These are phyloP conservation scores for Termitomyces sp. DNA, from an alignment of 768 basidiomycete species.

Conservation along the genomic window DNA sequence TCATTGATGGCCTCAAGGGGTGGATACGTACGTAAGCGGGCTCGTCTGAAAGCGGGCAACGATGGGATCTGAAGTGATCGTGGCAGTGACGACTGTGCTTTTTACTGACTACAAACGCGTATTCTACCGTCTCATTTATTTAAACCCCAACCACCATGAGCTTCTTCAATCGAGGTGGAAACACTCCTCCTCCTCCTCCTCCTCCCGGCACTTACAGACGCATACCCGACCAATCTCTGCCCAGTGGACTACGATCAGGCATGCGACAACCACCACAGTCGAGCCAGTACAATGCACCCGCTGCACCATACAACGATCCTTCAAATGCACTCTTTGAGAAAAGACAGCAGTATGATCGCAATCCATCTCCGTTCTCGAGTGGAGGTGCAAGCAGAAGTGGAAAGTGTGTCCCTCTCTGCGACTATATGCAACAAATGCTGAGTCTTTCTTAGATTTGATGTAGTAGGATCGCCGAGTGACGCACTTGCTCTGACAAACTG, in stretches of 20 bases:
- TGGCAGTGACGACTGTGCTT: constrained; percentile 4
- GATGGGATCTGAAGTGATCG: constrained; percentile 2
- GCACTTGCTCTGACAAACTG: constrained; percentile 77
- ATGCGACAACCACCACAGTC: constrained; percentile 34
- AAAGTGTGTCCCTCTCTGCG: constrained; percentile 15
- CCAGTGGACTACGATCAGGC: constrained; percentile 30
- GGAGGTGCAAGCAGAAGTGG: constrained; percentile 24
- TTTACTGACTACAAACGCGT: too few relatives aligned
- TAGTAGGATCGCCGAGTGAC: constrained; percentile 60
- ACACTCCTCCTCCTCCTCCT: constrained; percentile 32
- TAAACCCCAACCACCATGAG: constrained; percentile 29
- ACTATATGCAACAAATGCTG: constrained; percentile 5
- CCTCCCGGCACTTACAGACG: constrained; percentile 40
- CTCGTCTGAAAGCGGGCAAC: too few relatives aligned
- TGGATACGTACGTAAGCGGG: constrained; percentile 11
- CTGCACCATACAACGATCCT: constrained; percentile 48
- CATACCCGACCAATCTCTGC: constrained; percentile 28
- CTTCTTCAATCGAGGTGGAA: constrained; percentile 42
- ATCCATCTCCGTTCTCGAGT: constrained; percentile 25
- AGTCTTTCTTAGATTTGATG: constrained; percentile 38
- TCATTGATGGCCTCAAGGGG: neutral
- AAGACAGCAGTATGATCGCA: constrained; percentile 34
- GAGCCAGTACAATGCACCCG: constrained; percentile 35
- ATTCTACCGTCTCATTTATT: too few relatives aligned
- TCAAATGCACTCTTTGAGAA: constrained; percentile 46